A percentile compares a stretch with the other conserved stretches of the same genome.
phyloP scores from a whole-genome alignment of 106 monocot species.

The Dioscorea zingiberensis region DNA sequence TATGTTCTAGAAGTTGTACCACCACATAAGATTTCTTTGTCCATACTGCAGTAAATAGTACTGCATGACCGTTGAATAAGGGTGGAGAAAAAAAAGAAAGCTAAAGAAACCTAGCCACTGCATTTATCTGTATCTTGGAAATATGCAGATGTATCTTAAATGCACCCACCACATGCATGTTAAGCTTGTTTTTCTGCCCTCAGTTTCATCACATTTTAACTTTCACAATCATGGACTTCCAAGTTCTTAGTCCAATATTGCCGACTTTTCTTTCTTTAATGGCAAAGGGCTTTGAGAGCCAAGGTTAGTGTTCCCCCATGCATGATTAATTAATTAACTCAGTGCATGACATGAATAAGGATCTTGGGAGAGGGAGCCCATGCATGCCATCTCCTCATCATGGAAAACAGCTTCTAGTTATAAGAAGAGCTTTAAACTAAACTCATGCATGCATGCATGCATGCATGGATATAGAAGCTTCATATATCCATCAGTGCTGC shows the following conservation, averaged over 20 bases:
- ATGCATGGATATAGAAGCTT: no score
- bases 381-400: neutral
- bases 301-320: neutral
- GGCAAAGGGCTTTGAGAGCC: neutral
- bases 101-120: neutral
- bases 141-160: neutral
- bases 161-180: neutral
- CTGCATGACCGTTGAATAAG: neutral
- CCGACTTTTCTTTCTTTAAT: neutral
- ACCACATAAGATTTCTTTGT: no score
- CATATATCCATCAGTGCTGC: neutral
- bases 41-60: neutral
- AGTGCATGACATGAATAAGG: neutral
- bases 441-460: neutral
- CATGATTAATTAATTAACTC: no score
- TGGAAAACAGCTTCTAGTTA: neutral
- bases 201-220: neutral
- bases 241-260: no score
- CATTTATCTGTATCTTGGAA: neutral
- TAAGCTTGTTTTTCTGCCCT: neutral
- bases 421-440: neutral
- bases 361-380: neutral
- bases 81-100: neutral
- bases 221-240: no score
- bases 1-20: no score